Conservation (phyloP, 176 grass and related monocot species). For the Rhynchospora pubera region DNA sequence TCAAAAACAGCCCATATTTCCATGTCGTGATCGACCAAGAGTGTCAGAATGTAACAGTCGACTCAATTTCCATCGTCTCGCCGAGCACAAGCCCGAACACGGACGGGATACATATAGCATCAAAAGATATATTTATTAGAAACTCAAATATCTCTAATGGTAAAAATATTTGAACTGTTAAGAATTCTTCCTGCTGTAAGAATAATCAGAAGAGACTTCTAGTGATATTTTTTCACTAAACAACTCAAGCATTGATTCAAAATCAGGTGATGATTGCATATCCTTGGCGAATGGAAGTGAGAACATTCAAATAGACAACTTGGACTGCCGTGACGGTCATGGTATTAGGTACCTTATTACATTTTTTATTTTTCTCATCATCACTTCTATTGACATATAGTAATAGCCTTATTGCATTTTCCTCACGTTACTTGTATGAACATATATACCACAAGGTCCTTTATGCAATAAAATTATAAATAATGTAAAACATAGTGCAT, state of each 20-base stretch:
- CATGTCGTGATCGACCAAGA: constrained; percentile 35
- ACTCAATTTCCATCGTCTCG: constrained; percentile 21
- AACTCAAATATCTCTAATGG: constrained; percentile 35
- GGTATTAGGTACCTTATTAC: constrained; percentile 27
- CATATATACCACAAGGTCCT: too few species aligned
- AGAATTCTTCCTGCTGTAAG: neutral
- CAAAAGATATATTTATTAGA: constrained; percentile 22
- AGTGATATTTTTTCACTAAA: neutral
- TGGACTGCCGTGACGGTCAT: constrained; percentile 34
- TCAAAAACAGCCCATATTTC: constrained; percentile 40
- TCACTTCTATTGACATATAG: neutral
- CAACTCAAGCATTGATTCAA: neutral
- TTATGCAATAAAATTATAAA: too few species aligned
- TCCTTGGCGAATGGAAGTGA: constrained; percentile 16
- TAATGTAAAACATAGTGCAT: neutral
- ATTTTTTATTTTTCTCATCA: neutral
- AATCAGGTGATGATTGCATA: constrained; percentile 44
- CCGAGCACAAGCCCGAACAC: constrained; percentile 35
- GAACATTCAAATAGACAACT: constrained; percentile 11
- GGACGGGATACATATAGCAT: constrained; percentile 44
- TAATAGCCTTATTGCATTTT: neutral
- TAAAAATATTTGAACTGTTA: neutral
- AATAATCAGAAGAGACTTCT: neutral
- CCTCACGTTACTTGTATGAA: too few species aligned
- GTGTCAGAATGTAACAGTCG: constrained; percentile 28